phyloP scores from a whole-genome alignment of 108 stramenopile genomes.

The Conticribra weissflogii region DNA sequence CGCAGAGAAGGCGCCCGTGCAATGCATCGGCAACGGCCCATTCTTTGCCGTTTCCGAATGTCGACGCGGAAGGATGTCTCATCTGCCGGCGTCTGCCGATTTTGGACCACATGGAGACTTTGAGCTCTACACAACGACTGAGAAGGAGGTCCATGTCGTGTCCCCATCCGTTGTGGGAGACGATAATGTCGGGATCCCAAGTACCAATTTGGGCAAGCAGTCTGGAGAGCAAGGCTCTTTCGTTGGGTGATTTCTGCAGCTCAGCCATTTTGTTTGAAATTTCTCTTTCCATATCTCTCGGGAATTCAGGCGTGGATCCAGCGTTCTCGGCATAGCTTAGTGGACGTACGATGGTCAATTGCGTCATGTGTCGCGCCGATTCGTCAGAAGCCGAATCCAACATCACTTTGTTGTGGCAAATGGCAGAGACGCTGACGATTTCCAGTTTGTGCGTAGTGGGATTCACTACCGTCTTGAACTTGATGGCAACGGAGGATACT shows the following conservation, averaged over 20 bases:
- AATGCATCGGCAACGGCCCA: constrained; percentile 81
- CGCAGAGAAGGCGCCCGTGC: constrained; percentile 92
- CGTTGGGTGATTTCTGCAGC: constrained; percentile 84
- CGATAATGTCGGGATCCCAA: constrained; percentile 97
- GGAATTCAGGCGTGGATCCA: constrained; percentile 68
- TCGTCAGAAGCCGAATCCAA: constrained; percentile 81
- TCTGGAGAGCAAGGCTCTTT: constrained; percentile 88
- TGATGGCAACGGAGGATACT: constrained; percentile 85
- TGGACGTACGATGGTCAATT: constrained; percentile 84
- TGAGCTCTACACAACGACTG: constrained; percentile 84
- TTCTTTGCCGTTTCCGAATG: constrained; percentile 76
- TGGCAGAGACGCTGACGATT: constrained; percentile 91
- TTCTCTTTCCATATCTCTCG: constrained; percentile 80
- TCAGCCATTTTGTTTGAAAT: constrained; percentile 75
- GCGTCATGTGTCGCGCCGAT: constrained; percentile 63
- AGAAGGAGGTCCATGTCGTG: constrained; percentile 97
- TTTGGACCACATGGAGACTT: constrained; percentile 92
- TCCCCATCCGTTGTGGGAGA: constrained; percentile 98
- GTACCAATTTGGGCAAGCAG: constrained; percentile 80
- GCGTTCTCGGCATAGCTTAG: constrained; percentile 29
- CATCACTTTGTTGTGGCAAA: constrained; percentile 87
- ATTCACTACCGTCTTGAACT: constrained; percentile 97
- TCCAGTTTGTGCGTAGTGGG: constrained; percentile 94
- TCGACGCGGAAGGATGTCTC: constrained; percentile 62
- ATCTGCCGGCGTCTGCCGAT: constrained; percentile 90